Evolutionary conservation across 148 eudicot species (phyloP), one percentile per base, ranked within the genome.

Genomic region (Polygonum aviculare): DNA sequence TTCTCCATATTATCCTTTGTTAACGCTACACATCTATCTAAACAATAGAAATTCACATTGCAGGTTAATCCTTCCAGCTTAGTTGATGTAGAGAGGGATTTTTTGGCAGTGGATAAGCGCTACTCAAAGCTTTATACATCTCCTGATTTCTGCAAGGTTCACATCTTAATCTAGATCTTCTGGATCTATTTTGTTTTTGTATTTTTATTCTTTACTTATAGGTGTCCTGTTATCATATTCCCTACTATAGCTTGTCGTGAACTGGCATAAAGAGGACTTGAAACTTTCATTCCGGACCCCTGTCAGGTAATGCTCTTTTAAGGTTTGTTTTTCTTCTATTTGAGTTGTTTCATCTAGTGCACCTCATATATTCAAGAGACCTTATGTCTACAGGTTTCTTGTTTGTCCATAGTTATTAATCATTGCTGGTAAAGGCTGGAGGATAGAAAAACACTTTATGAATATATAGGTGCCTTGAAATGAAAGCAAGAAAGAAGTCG

Each of bases 91-190:
- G 88, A 92, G 87, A 94, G 93, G 83, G 96, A 90, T 79, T 94
- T 84, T 83, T 22, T 87, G 80, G 89, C 97, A 55, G 71, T 94
- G 77, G 92, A 94, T 76, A 94, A 89, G 81, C 90, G 97, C 62
- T 92, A 94, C 80, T 90, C 97, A 50, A 88, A 86, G 82, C 91
- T 94, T 60, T 92, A 81, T 76, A 59, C 88, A 35, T 86, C 92
- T 72, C 92, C 98, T 47, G 92, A 90, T 47, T 89, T 90, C 82
- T 84, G 92, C 18, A 94, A 94, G 98, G 98, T 94, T 48, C 33
- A 26, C 47, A 44, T 44, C 47, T 44, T 49, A 5, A 26, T 60
- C 18, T 41, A 69, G 51, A 40, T 11, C 15, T 35, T 22, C 14
- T 2, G 21, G 22, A 12, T 54, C 41, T 50, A 4, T 52, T 14